phyloP scores from a whole-genome alignment of 495 filamentous ascomycete genomes.

The Viridothelium virens region DNA sequence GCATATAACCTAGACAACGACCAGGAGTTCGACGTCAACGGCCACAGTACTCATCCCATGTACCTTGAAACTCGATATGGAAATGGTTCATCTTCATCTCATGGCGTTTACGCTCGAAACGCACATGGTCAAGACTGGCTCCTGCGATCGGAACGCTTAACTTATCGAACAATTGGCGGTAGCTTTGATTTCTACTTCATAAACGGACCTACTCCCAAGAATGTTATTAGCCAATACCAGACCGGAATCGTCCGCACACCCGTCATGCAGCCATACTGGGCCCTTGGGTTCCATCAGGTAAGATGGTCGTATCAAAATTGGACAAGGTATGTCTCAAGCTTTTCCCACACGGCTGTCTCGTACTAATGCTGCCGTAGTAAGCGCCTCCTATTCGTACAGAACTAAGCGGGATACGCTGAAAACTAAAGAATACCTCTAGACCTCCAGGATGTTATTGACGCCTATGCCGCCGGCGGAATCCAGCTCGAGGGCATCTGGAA shows the following conservation, averaged over 20 bases:
- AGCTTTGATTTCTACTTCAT: slow-evolving; percentile 28
- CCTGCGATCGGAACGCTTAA: slow-evolving; percentile 16
- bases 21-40: slow-evolving; percentile 52
- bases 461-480: slow-evolving; percentile 20
- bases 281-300: slow-evolving; percentile 20
- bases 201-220: slow-evolving; percentile 17
- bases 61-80: slow-evolving; percentile 25
- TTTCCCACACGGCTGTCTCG: slow-evolving; percentile 25
- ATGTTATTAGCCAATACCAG: slow-evolving; percentile 24
- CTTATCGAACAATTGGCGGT: slow-evolving; percentile 27
- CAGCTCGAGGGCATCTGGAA: slow-evolving; percentile 22
- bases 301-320: slow-evolving; percentile 22
- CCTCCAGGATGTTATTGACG: slow-evolving; percentile 22
- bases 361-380: slow-evolving; percentile 43
- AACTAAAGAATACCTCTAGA: slow-evolving; percentile 62
- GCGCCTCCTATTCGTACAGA: slow-evolving; percentile 71
- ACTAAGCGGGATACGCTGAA: slow-evolving; percentile 71
- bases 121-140: slow-evolving; percentile 28
- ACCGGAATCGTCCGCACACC: slow-evolving; percentile 17
- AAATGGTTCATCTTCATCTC: slow-evolving; percentile 16
- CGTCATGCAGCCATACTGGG: slow-evolving; percentile 21
- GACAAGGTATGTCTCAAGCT: neutral
- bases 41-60: slow-evolving; percentile 33
- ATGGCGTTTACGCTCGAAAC: slow-evolving; percentile 26
- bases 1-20: slow-evolving; percentile 69